Base-by-base conservation (phyloP, 2,329 filamentous ascomycete genomes). In the Blumeriella jaapii region DNA sequence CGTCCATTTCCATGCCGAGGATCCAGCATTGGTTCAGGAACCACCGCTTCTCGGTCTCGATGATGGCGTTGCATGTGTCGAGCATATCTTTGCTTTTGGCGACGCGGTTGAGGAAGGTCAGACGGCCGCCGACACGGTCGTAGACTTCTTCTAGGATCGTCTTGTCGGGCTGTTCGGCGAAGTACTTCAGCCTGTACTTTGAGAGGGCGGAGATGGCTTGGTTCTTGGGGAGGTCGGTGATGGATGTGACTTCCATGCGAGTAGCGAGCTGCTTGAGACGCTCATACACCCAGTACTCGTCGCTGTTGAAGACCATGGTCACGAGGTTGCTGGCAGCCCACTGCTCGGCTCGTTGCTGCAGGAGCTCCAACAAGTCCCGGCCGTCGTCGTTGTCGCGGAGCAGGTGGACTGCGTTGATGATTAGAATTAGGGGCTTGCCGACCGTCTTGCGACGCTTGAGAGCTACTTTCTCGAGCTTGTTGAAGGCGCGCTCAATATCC, bases 241-340 rank as follows among this genome's bases (percentile, higher is more conserved):
- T 78, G 6, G 85, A 76, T 23, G 93, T 78, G 4, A 98, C 82
- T 54, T 95, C 87, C 84, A 98, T 93, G 29, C 91, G 76, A 2
- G 87, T 94, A 3, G 86, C 84, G 40, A 94, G 79, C 56, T 84
- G 79, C 65, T 95, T 95, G 34, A 98, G 64, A 10, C 87, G 74
- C 58, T 98, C 91, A 52, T 95, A 96, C 0, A 98, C 82, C 91
- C 91, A 98, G 61, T 94, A 98, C 56, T 96, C 91, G 59, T 98
- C 91, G 35, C 78, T 87, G 60, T 95, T 96, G 62, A 98, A 86
- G 20, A 98, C 78, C 67, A 85, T 73, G 1, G 91, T 96, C 18
- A 93, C 83, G 6, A 98, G 69, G 46, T 85, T 89, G 13, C 82
- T 76, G 1, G 89, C 91, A 1, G 91, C 89, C 91, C 91, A 98